Base-by-base conservation (phyloP, 306 rosid genomes). In the Benincasa hispida region DNA sequence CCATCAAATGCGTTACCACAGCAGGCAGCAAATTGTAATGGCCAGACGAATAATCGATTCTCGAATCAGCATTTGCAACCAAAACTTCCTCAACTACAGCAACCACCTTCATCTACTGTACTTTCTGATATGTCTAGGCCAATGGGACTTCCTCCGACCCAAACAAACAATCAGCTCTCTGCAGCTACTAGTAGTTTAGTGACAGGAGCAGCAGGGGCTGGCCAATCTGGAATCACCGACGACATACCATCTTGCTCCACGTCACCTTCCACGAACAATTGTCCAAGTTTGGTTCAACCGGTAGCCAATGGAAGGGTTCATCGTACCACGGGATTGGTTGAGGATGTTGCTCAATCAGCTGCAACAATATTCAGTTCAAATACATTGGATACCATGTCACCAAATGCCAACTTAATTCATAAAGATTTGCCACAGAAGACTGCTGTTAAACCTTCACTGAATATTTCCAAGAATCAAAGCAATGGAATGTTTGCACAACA, bases 211-310 rank as follows among this genome's bases (percentile, higher is more conserved):
- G 86, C 85, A 19, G 89, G 84, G 79, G 86, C 83, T 1, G 99
- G 89, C 50, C 99, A 86, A 77, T 90, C 97, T 21, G 91, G 87
- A 45, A 76, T 89, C 63, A 92, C 95, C 11, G 98, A 94, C 32
- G 98, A 94, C 77, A 76, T 85, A 83, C 99, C 96, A 41, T 94
- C 99, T 37, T 90, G 96, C 81, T 92, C 97, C 75, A 92, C 96
- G 25, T 94, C 99, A 62, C 98, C 99, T 72, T 94, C 99, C 72
- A 81, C 98, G 25, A 92, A 94, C 80, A 94, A 94, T 77, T 87
- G 90, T 74, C 81, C 83, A 48, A 80, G 62, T 76, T 82, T 85
- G 56, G 83, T 89, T 84, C 96, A 88, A 39, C 84, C 84, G 1
- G 62, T 81, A 84, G 81, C 82, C 61, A 84, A 85, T 80, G 83